Evolutionary conservation across 116 monocot genomes (phyloP).

Genomic region (Cymodocea nodosa): DNA sequence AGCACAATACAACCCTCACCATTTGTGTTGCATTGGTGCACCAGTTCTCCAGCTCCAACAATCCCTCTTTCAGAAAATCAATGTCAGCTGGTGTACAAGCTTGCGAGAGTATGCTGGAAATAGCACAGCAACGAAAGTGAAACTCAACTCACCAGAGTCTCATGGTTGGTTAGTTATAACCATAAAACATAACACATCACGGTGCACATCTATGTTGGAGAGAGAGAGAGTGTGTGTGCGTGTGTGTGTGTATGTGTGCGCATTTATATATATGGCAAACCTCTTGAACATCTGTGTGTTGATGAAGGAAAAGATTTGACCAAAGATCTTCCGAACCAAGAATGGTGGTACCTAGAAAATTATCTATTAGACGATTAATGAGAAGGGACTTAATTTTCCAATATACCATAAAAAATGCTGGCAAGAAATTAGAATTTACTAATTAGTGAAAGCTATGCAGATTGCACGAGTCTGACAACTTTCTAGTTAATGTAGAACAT

Average conservation of each 20-base stretch:
- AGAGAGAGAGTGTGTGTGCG: no score
- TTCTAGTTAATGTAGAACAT: no score
- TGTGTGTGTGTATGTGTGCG: no score
- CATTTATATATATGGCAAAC: no score
- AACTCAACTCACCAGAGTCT: no score
- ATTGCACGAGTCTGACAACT: no score
- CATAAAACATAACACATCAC: background rate
- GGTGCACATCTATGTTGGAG: background rate
- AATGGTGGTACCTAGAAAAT: constrained; percentile 45
- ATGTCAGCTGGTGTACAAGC: constrained; percentile 65
- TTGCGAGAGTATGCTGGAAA: constrained; percentile 27
- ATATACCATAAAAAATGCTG: background rate
- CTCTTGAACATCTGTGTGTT: constrained; percentile 62
- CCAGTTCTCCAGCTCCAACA: constrained; percentile 52
- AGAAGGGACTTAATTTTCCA: no score
- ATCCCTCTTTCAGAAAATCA: constrained; percentile 51
- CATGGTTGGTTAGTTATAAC: background rate
- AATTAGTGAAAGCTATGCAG: no score
- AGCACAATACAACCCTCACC: no score
- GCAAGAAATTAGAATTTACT: background rate
- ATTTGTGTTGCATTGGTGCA: constrained; percentile 50
- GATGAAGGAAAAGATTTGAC: constrained; percentile 55
- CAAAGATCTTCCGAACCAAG: constrained; percentile 39
- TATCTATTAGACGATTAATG: no score
- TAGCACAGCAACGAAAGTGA: no score